These are phyloP conservation scores for Tilletia horrida DNA, from an alignment of 1,284 basidiomycete genomes.

Conservation along the genomic window DNA sequence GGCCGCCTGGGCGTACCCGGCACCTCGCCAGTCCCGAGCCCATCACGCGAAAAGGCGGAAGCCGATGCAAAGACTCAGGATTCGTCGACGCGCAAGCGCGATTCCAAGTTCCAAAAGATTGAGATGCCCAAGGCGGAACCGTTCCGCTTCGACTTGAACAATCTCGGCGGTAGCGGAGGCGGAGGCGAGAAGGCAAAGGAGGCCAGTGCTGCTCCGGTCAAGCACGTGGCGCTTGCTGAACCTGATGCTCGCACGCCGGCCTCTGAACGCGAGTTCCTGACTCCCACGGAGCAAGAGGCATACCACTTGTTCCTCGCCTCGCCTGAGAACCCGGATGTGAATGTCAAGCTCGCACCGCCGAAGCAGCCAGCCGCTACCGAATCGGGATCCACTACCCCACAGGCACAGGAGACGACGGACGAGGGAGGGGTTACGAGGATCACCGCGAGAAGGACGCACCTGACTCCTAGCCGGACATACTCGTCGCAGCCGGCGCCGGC, in stretches of 20 bases:
- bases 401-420: background rate
- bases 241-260: background rate
- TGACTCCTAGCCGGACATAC: slow-evolving; percentile 24
- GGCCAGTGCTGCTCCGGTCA: background rate
- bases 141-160: slow-evolving; percentile 37
- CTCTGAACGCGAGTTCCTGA: slow-evolving; percentile 26
- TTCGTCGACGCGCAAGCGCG: background rate
- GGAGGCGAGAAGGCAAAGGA: background rate
- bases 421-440: slow-evolving; percentile 20
- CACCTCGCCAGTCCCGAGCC: background rate
- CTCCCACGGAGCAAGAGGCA: slow-evolving; percentile 36
- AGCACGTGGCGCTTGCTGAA: slow-evolving; percentile 21
- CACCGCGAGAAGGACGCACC: slow-evolving; percentile 11
- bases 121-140: slow-evolving; percentile 48
- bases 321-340: background rate
- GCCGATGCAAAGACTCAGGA: slow-evolving; percentile 23
- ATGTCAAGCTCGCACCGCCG: slow-evolving; percentile 3
- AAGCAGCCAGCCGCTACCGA: background rate
- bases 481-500: slow-evolving; percentile 15
- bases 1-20: slow-evolving; percentile 27
- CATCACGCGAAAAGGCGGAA: background rate
- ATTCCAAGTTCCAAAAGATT: slow-evolving; percentile 33
- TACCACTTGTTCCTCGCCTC: slow-evolving; percentile 33
- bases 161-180: slow-evolving; percentile 17
- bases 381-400: background rate